Conservation (phyloP, 2,329 filamentous ascomycete genomes). For the Ascocoryne sarcoides region DNA sequence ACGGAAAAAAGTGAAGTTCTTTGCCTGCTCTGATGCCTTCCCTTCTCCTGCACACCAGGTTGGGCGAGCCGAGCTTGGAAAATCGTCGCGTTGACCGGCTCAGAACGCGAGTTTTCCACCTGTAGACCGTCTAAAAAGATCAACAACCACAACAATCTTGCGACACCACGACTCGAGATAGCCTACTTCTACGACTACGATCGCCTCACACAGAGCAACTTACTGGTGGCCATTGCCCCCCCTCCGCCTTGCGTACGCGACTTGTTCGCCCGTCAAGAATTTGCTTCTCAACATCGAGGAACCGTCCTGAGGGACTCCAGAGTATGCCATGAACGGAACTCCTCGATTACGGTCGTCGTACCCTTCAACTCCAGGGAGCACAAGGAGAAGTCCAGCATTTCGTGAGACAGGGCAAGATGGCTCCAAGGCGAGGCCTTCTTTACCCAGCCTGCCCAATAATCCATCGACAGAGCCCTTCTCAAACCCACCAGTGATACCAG, state of each 20-base stretch:
- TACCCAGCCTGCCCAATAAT: slow-evolving; percentile 22
- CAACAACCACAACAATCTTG: too few relatives aligned
- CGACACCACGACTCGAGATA: too few relatives aligned
- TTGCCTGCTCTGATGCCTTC: too few relatives aligned
- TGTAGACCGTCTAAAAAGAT: too few relatives aligned
- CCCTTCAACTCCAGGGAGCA: slow-evolving; percentile 60
- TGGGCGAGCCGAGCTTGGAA: too few relatives aligned
- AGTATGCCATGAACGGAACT: slow-evolving; percentile 63
- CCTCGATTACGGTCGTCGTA: slow-evolving; percentile 76
- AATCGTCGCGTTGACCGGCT: too few relatives aligned
- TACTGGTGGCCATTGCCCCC: neutral
- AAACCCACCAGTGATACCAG: slow-evolving; percentile 62
- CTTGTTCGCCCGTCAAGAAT: neutral
- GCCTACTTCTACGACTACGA: neutral
- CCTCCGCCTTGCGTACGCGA: neutral
- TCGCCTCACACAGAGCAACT: neutral
- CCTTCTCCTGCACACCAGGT: too few relatives aligned
- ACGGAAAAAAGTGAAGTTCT: too few relatives aligned
- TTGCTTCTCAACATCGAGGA: neutral
- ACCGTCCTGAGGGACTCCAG: slow-evolving; percentile 2
- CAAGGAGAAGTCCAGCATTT: slow-evolving; percentile 29
- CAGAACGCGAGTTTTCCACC: too few relatives aligned
- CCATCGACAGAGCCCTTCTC: slow-evolving; percentile 11
- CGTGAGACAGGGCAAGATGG: slow-evolving; percentile 24
- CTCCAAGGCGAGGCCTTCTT: slow-evolving; percentile 15